Conservation (phyloP, 2,329 filamentous ascomycete genomes). For the Venturia aucupariae region DNA sequence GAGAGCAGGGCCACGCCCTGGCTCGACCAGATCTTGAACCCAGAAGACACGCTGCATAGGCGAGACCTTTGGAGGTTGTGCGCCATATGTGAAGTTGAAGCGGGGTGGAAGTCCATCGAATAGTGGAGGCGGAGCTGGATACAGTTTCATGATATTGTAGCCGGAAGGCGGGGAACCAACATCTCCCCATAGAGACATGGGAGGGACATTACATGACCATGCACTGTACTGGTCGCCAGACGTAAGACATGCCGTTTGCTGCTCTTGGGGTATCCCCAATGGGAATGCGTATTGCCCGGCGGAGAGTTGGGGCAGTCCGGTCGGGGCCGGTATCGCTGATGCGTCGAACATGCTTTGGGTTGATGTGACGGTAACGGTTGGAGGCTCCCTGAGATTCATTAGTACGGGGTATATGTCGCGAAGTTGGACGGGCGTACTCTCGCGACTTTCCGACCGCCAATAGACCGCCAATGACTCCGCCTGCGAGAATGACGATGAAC, state of each 20-base stretch:
- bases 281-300: constrained; percentile 43
- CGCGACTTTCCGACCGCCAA: constrained; percentile 34
- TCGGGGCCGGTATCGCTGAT: constrained; percentile 39
- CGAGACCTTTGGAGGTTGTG: constrained; percentile 46
- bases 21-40: constrained; percentile 48
- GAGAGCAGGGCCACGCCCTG: constrained; percentile 49
- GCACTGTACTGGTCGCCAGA: constrained; percentile 36
- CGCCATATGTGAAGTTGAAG: constrained; percentile 45
- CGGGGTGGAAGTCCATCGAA: constrained; percentile 28
- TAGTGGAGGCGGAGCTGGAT: constrained; percentile 18
- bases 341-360: constrained; percentile 42
- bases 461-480: constrained; percentile 45
- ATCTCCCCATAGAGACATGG: constrained; percentile 18
- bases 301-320: constrained; percentile 36
- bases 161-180: constrained; percentile 17
- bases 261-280: constrained; percentile 35
- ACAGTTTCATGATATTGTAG: constrained; percentile 14
- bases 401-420: not conserved
- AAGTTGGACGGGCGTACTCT: constrained; percentile 18
- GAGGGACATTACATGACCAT: constrained; percentile 40
- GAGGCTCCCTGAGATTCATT: not conserved
- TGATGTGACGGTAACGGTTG: constrained; percentile 38
- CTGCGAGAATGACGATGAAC: constrained; percentile 39
- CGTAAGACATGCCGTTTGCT: constrained; percentile 41
- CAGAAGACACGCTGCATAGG: constrained; percentile 41